Percentiles rank a stretch among this genome's conserved stretches.
These are phyloP conservation scores for Pelargonium citronellum DNA, from an alignment of 441 rosid genomes.

Conservation along the genomic window DNA sequence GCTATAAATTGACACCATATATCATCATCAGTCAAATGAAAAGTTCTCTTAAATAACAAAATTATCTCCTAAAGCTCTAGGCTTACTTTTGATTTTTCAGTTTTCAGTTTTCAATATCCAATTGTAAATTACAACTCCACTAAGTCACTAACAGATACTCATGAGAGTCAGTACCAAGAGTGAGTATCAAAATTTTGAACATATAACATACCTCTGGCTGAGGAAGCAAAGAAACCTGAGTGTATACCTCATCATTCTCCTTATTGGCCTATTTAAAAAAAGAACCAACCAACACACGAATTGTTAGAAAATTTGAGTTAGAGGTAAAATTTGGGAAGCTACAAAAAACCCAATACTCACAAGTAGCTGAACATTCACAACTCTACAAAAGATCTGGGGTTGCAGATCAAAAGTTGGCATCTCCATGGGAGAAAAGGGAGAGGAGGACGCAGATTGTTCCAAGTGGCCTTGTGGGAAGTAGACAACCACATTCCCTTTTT, in stretches of 20 bases:
- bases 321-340: not conserved
- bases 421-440: slow-evolving; percentile 48
- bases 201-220: slow-evolving; percentile 58
- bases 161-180: not conserved
- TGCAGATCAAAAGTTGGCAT: slow-evolving; percentile 53
- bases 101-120: no score
- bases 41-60: no score
- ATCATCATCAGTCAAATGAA: slow-evolving; percentile 7
- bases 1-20: slow-evolving; percentile 33
- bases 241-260: slow-evolving; percentile 92
- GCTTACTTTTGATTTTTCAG: no score
- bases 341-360: slow-evolving; percentile 38
- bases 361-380: slow-evolving; percentile 61
- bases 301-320: slow-evolving; percentile 6
- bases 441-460: slow-evolving; percentile 52
- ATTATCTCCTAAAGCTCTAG: not conserved
- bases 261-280: slow-evolving; percentile 57
- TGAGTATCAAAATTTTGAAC: not conserved
- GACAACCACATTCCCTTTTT: slow-evolving; percentile 71
- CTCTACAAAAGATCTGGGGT: slow-evolving; percentile 69
- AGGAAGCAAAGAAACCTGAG: slow-evolving; percentile 75
- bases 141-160: not conserved
- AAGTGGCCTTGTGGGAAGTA: slow-evolving; percentile 87
- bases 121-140: no score
- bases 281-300: slow-evolving; percentile 17